phyloP scores from a whole-genome alignment of 2,329 filamentous ascomycete species.

The Ophiostoma australiae region DNA sequence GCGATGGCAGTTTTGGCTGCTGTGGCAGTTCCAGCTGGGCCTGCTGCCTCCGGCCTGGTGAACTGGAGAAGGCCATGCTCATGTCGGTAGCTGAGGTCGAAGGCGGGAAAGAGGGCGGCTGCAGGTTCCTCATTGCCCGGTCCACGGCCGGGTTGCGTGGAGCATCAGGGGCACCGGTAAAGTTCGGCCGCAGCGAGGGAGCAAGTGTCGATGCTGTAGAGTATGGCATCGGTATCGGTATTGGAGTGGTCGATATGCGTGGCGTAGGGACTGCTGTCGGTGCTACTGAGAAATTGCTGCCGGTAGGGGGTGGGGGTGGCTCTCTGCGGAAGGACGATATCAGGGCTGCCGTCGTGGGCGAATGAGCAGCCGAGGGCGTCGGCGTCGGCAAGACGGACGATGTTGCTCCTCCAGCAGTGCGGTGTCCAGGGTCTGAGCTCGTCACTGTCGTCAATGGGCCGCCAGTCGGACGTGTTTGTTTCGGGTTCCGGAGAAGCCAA shows the following conservation, averaged over 20 bases:
- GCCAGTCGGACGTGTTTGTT: constrained; percentile 31
- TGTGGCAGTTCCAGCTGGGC: constrained; percentile 29
- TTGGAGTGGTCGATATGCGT: background rate
- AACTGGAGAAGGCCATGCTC: constrained; percentile 13
- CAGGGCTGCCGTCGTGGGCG: constrained; percentile 20
- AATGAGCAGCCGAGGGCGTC: constrained; percentile 9
- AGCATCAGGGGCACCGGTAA: background rate
- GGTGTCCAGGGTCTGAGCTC: background rate
- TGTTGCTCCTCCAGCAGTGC: background rate
- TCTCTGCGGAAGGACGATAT: constrained; percentile 23
- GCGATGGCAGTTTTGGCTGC: constrained; percentile 33
- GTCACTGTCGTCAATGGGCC: background rate
- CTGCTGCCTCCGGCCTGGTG: constrained; percentile 28
- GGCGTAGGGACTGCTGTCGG: constrained; percentile 11
- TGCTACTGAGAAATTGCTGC: constrained; percentile 13
- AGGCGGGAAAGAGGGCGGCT: constrained; percentile 4
- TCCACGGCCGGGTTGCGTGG: constrained; percentile 10
- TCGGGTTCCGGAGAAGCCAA: constrained; percentile 51
- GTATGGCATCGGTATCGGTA: constrained; percentile 15
- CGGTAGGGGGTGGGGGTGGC: background rate
- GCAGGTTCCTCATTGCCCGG: constrained; percentile 14
- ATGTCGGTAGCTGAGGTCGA: constrained; percentile 3
- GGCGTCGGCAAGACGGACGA: constrained; percentile 16
- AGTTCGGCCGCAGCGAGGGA: constrained; percentile 10
- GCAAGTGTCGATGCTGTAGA: constrained; percentile 19